phyloP scores from a whole-genome alignment of 176 grass and related monocot genomes.

The Zizania latifolia region DNA sequence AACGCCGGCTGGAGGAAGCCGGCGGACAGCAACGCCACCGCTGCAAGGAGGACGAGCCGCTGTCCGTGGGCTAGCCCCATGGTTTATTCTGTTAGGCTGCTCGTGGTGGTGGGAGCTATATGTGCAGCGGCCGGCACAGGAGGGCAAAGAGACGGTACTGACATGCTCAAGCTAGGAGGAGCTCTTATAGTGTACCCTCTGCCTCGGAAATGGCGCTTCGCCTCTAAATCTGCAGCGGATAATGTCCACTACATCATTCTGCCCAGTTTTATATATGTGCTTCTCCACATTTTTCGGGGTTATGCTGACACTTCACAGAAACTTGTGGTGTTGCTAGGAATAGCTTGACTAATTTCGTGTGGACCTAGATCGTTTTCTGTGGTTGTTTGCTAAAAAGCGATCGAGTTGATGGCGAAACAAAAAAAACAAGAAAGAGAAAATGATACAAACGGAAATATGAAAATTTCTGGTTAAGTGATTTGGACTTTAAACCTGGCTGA shows the following conservation, averaged over 20 bases:
- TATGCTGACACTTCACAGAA: too few relatives aligned
- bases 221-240: not conserved
- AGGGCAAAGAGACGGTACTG: conserved; percentile 1
- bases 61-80: conserved; percentile 17
- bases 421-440: too few relatives aligned
- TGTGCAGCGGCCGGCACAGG: not conserved
- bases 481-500: too few relatives aligned
- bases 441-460: too few relatives aligned
- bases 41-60: conserved; percentile 3
- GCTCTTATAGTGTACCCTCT: not conserved
- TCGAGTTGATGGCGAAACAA: too few relatives aligned
- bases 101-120: not conserved
- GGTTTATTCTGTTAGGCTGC: conserved; percentile 11
- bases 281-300: not conserved
- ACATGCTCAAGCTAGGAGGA: not conserved
- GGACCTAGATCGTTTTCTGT: too few relatives aligned
- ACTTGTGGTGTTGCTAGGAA: too few relatives aligned
- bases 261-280: too few relatives aligned
- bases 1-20: not conserved
- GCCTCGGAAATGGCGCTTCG: conserved; percentile 14
- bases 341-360: too few relatives aligned
- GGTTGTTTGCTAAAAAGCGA: too few relatives aligned
- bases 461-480: too few relatives aligned
- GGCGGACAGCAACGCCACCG: conserved; percentile 14
- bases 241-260: too few relatives aligned